A percentile compares a stretch with the other conserved stretches of the same genome.
These are phyloP conservation scores for Termitomyces sp. DNA, from an alignment of 768 basidiomycete genomes.

Conservation along the genomic window DNA sequence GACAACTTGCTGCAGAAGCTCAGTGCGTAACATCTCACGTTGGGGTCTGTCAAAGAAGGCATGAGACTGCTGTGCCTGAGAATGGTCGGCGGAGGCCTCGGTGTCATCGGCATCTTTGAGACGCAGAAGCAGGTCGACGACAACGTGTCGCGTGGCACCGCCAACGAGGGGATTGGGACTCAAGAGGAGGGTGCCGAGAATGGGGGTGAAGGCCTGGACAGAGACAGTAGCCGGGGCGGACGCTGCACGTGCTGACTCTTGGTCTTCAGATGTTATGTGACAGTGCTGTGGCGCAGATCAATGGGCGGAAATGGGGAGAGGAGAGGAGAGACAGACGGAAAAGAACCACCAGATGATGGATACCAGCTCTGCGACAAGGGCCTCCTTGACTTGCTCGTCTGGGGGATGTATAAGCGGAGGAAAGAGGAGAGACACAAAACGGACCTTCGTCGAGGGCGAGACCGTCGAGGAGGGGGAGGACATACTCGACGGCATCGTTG, in stretches of 20 bases:
- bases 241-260: conserved; percentile 18
- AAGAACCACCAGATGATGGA: conserved; percentile 93
- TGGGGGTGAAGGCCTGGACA: conserved; percentile 86
- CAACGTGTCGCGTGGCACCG: conserved; percentile 62
- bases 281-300: conserved; percentile 45
- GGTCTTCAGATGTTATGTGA: conserved; percentile 50
- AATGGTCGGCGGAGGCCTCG: conserved; percentile 27
- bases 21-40: conserved; percentile 65
- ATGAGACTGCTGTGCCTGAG: conserved; percentile 26
- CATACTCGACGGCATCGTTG: conserved; percentile 87
- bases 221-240: conserved; percentile 47
- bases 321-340: conserved; percentile 33
- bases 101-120: conserved; percentile 56
- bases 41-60: conserved; percentile 53
- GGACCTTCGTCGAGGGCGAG: conserved; percentile 84
- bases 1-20: conserved; percentile 81
- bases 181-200: conserved; percentile 83
- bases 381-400: conserved; percentile 89
- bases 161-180: conserved; percentile 72
- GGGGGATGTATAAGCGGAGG: neutral
- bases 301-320: conserved; percentile 2
- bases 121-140: conserved; percentile 73
- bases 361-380: conserved; percentile 74
- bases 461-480: conserved; percentile 80
- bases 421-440: conserved; percentile 3